phyloP scores from a whole-genome alignment of 2,329 filamentous ascomycete species.

The Nemania sp. region DNA sequence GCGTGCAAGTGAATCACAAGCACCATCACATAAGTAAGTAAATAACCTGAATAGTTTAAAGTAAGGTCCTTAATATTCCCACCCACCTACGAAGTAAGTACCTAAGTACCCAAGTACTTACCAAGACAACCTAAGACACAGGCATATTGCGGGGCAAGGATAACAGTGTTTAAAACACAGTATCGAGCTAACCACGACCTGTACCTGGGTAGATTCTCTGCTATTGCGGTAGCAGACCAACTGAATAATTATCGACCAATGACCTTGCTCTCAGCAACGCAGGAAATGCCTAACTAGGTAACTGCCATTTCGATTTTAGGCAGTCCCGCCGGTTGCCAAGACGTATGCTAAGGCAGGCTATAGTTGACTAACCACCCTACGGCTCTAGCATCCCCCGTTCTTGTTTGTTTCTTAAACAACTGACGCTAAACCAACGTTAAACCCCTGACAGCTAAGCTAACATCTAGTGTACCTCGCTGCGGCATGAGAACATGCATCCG shows the following conservation, averaged over 20 bases:
- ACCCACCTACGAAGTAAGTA: too few relatives aligned
- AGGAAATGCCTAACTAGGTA: conserved; percentile 23
- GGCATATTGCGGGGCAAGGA: too few relatives aligned
- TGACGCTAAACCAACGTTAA: background rate
- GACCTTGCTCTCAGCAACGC: conserved; percentile 11
- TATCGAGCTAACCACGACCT: background rate
- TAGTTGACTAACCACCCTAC: background rate
- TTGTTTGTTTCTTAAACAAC: too few relatives aligned
- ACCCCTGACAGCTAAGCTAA: background rate
- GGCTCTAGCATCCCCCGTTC: too few relatives aligned
- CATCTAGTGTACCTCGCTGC: background rate
- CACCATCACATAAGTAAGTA: too few relatives aligned
- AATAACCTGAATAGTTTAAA: too few relatives aligned
- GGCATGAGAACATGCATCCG: conserved; percentile 5
- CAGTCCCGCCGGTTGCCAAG: background rate
- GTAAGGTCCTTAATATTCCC: too few relatives aligned
- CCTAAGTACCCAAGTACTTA: too few relatives aligned
- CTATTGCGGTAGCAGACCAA: background rate
- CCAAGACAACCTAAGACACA: too few relatives aligned
- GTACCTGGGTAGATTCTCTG: background rate
- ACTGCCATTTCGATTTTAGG: conserved; percentile 16
- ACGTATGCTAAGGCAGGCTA: background rate
- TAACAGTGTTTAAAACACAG: background rate
- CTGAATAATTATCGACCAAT: conserved; percentile 2
- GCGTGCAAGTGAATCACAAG: too few relatives aligned